Evolutionary conservation across 495 filamentous ascomycete genomes (phyloP), one percentile per base, ranked within the genome.

Genomic region (Entonaema liquescens): DNA sequence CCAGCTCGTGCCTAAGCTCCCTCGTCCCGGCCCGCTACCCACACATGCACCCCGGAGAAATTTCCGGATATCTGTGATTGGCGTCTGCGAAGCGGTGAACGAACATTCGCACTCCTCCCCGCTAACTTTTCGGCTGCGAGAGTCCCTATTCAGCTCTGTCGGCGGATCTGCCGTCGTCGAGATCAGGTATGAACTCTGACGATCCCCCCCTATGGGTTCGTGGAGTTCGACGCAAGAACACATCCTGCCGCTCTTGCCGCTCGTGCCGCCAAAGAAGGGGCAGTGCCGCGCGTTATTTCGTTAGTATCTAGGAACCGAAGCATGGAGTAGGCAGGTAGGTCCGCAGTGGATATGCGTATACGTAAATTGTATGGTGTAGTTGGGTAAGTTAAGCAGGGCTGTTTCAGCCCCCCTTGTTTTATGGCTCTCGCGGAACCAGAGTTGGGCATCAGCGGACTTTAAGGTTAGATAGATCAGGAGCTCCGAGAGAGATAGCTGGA

Each of bases 341-440:
- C 31, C 11, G 11, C 31, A 5, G 15, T 2, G n/a, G n/a, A 21
- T 8, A 5, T 56, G 28, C 53, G 17, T 56, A 56, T 29, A 26
- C 12, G 25, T 2, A 25, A 29, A 28, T 28, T 53, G 50, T 29
- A 53, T 49, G n/a, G 47, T 52, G 25, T 29, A 53, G 8, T 47
- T 56, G 29, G 28, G n/a, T 19, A 23, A 15, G 7, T 53, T 53
- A 53, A 25, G 26, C 15, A 52, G 49, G 21, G 11, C 1, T 11
- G 11, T 23, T 52, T 52, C 9, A 12, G 12, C 29, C 19, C 54
- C 54, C 21, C 26, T 28, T 36, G 17, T 11, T 33, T 25, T 26
- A 23, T 35, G 49, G 49, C 49, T 53, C 54, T 8, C 33, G 19
- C 54, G 54, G 54, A 57, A 57, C 54, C 54, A 57, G 54, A 57